Conservation (phyloP, 2,329 filamentous ascomycete genomes). For the Metarhizium anisopliae region DNA sequence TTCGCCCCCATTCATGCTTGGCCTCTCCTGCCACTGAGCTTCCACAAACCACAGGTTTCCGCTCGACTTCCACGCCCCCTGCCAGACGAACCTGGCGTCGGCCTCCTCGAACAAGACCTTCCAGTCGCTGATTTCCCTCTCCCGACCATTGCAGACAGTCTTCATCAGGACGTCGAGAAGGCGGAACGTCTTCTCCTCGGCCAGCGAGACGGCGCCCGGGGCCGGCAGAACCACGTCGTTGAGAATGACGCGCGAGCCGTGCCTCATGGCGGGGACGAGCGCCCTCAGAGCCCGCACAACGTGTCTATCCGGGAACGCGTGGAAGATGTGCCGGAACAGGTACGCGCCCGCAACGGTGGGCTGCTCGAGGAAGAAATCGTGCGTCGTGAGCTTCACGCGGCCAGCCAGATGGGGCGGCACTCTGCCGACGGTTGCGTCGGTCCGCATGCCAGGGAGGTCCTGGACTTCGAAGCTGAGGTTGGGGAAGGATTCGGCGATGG, state of each 20-base stretch:
- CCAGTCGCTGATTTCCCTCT: slow-evolving; percentile 35
- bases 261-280: slow-evolving; percentile 39
- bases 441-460: slow-evolving; percentile 33
- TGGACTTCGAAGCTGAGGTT: slow-evolving; percentile 36
- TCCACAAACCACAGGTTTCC: slow-evolving; percentile 28
- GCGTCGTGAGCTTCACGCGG: slow-evolving; percentile 29
- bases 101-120: slow-evolving; percentile 28
- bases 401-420: slow-evolving; percentile 22
- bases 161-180: slow-evolving; percentile 39
- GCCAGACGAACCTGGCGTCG: slow-evolving; percentile 27
- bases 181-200: slow-evolving; percentile 29
- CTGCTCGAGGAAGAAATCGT: slow-evolving; percentile 46
- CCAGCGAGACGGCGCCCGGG: slow-evolving; percentile 18
- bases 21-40: slow-evolving; percentile 23
- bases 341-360: slow-evolving; percentile 41
- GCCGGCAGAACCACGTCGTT: slow-evolving; percentile 27
- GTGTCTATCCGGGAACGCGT: slow-evolving; percentile 45
- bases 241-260: slow-evolving; percentile 33
- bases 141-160: slow-evolving; percentile 34
- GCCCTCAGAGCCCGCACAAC: slow-evolving; percentile 32
- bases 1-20: background rate
- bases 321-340: slow-evolving; percentile 45
- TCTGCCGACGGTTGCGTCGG: slow-evolving; percentile 20
- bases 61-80: slow-evolving; percentile 17
- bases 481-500: slow-evolving; percentile 15